Conservation (phyloP, 768 basidiomycete genomes). For the Lactarius evosmus region DNA sequence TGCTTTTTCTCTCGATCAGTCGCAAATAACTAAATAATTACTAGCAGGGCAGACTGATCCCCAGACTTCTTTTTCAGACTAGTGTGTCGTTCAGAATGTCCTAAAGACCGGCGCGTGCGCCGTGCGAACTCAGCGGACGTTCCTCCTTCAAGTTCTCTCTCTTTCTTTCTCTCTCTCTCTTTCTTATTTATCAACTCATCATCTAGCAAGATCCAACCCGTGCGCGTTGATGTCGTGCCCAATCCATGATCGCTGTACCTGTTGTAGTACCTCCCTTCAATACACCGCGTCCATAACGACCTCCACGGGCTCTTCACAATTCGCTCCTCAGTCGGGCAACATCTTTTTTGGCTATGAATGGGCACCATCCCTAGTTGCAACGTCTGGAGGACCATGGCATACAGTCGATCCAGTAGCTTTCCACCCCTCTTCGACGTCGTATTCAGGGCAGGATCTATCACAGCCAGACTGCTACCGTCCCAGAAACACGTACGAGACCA, state of each 20-base stretch:
- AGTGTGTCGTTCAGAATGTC: constrained; percentile 9
- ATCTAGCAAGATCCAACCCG: not conserved
- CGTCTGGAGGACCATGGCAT: constrained; percentile 5
- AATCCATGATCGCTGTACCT: constrained; percentile 18
- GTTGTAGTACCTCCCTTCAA: constrained; percentile 13
- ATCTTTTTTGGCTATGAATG: constrained; percentile 20
- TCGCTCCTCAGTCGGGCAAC: constrained; percentile 12
- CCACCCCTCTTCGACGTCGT: not conserved
- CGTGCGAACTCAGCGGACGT: constrained; percentile 23
- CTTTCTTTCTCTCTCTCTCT: not conserved
- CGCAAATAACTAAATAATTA: constrained; percentile 22
- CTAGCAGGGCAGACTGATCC: not conserved
- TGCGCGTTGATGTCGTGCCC: constrained; percentile 24
- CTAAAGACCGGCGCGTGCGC: constrained; percentile 18
- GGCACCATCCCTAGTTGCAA: constrained; percentile 5
- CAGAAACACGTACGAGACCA: not conserved
- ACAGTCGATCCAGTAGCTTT: constrained; percentile 14
- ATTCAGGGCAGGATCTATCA: constrained; percentile 3
- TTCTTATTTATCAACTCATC: constrained; percentile 14
- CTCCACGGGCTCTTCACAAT: constrained; percentile 8
- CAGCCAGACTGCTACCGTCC: constrained; percentile 5
- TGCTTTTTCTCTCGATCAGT: constrained; percentile 22
- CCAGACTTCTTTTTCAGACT: constrained; percentile 23
- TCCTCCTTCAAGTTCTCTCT: constrained; percentile 2
- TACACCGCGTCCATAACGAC: constrained; percentile 10